Base-by-base conservation (phyloP, 345 rosid genomes). In the Psidium friedrichsthalianum region DNA sequence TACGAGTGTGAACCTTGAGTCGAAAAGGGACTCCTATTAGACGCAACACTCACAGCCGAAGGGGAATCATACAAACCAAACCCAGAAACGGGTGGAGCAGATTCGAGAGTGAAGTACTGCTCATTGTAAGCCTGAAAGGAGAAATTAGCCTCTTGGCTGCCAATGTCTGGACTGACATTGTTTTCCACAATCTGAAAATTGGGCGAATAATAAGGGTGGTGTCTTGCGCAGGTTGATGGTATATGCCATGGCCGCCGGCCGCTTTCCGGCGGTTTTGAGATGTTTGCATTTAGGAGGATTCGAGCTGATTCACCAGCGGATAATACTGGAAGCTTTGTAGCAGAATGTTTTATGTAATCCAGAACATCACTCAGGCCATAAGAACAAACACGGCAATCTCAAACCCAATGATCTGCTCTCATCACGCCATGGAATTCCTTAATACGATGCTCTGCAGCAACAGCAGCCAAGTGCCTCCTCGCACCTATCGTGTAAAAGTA, bases 1-100 rank as follows among this genome's bases (percentile, higher is more conserved):
- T 87, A 94, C 10, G 99, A 95, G 20, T 93, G 93, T 80, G 99
- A 97, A 83, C 93, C 98, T 88, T 93, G 98, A 22, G 96, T 94
- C 61, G 98, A 95, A 89, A 92, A 93, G 11, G 98, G 98, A 85
- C 92, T 94, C 82, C 90, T 87, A 88, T 84, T 91, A 24, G 98
- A 94, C n/a, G 95, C 90, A 85, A 91, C 64, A 84, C 98, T 95
- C 42, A 90, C 92, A 64, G 89, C 93, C 54, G 95, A 89, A 81
- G 96, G 98, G 44, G 99, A 95, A 87, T 95, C 98, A 76, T 89
- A 91, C 11, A 84, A 88, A 84, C 88, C 83, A 64, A 88, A 91
- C 52, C 86, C 88, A 20, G 88, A 89, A 59, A 90, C 88, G 25
- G 94, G 90, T 3, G 95, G 82, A 57, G 98, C 95, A 80, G 99